Conservation (phyloP, 2,329 filamentous ascomycete species). For the Gnomoniopsis sp. region DNA sequence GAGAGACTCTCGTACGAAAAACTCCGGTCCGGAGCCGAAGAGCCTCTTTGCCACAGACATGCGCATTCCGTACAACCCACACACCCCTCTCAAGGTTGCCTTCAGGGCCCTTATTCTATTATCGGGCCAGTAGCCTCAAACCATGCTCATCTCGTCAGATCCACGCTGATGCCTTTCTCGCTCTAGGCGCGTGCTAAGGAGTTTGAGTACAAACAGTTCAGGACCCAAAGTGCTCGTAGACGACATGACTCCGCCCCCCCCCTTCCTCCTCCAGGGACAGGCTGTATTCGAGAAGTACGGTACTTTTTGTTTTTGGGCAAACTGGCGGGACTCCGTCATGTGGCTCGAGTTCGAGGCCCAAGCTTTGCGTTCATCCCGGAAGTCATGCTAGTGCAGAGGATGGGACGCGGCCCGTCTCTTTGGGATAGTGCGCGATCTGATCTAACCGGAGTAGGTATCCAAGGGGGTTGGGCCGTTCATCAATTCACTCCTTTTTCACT, state of each 20-base stretch:
- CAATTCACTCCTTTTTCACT: background rate
- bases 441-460: background rate
- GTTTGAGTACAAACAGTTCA: background rate
- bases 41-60: background rate
- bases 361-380: background rate
- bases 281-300: background rate
- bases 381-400: background rate
- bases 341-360: background rate
- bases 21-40: background rate
- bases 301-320: background rate
- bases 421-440: background rate
- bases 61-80: background rate
- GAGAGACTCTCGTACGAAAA: background rate
- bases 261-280: too few relatives aligned
- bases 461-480: background rate
- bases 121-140: background rate
- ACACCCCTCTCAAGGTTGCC: background rate
- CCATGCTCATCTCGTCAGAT: background rate
- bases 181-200: background rate
- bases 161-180: background rate
- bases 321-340: background rate
- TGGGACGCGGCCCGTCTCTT: background rate
- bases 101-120: background rate
- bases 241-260: background rate
- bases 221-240: background rate